These are phyloP conservation scores for Leptodermis oblonga DNA, from an alignment of 257 asterid species.

Conservation along the genomic window DNA sequence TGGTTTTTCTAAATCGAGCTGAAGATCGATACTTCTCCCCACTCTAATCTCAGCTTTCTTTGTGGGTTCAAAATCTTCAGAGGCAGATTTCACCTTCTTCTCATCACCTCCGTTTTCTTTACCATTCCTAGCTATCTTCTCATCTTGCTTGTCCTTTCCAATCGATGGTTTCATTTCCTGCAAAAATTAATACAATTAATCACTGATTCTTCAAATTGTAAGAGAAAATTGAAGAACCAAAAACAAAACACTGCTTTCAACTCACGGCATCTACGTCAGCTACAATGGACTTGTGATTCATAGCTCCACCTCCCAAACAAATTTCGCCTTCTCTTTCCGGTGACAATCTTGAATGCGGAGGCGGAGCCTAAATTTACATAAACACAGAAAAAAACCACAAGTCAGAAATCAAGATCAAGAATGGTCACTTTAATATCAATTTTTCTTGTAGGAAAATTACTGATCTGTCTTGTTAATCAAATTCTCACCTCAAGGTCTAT, in stretches of 20 bases:
- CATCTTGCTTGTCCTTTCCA: slow-evolving; percentile 34
- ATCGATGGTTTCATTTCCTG: slow-evolving; percentile 39
- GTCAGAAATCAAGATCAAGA: slow-evolving; percentile 15
- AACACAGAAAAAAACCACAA: neutral
- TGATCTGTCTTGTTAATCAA: neutral
- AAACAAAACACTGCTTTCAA: slow-evolving; percentile 6
- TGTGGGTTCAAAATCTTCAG: slow-evolving; percentile 34
- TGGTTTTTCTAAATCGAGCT: slow-evolving; percentile 58
- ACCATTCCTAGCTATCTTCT: slow-evolving; percentile 27
- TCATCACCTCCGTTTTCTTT: slow-evolving; percentile 35
- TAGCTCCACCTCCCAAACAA: slow-evolving; percentile 25
- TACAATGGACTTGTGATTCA: slow-evolving; percentile 42
- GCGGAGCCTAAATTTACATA: slow-evolving; percentile 61
- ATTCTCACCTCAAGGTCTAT: slow-evolving; percentile 94
- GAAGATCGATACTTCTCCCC: slow-evolving; percentile 49
- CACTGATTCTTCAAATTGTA: neutral
- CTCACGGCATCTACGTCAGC: slow-evolving; percentile 42
- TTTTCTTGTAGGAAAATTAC: neutral
- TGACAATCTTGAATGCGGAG: slow-evolving; percentile 60
- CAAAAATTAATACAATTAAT: slow-evolving; percentile 12
- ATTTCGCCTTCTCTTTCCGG: slow-evolving; percentile 49
- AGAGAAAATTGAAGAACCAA: neutral
- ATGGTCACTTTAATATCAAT: neutral
- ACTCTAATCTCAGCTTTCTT: slow-evolving; percentile 39
- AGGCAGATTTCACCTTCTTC: slow-evolving; percentile 29